phyloP scores from a whole-genome alignment of 202 grass and related monocot genomes.

The Schoenoplectus tabernaemontani region DNA sequence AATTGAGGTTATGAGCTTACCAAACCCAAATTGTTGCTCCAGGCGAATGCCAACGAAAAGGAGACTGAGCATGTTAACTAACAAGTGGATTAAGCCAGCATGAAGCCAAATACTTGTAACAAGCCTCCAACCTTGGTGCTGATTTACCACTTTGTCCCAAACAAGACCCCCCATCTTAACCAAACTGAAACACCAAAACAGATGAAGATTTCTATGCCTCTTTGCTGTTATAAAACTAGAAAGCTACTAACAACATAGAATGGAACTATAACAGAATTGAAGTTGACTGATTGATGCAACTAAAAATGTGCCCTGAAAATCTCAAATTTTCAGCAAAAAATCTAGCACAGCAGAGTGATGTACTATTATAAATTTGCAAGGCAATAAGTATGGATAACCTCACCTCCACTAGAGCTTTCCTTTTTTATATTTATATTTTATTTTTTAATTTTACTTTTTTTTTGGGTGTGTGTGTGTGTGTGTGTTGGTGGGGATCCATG shows the following conservation, averaged over 20 bases:
- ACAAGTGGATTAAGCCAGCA: constrained; percentile 68
- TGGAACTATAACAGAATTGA: background rate
- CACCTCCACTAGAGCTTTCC: background rate
- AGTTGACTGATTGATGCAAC: background rate
- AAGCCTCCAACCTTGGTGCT: constrained; percentile 74
- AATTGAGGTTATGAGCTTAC: constrained; percentile 34
- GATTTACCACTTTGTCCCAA: constrained; percentile 65
- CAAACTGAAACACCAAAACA: constrained; percentile 42
- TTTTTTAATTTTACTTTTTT: too few species aligned
- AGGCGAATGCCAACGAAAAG: constrained; percentile 79
- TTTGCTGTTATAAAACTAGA: background rate
- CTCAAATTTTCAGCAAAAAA: background rate
- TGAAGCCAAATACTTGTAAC: constrained; percentile 77
- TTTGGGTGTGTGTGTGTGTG: too few species aligned
- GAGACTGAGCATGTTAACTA: constrained; percentile 79
- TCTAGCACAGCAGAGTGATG: background rate
- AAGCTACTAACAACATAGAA: background rate
- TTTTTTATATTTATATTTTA: background rate
- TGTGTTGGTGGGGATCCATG: too few species aligned
- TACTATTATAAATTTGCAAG: background rate
- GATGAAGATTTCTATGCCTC: background rate
- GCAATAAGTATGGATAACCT: background rate
- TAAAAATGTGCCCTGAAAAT: background rate
- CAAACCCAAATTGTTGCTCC: constrained; percentile 84
- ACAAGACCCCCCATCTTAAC: constrained; percentile 74